phyloP scores from a whole-genome alignment of 768 basidiomycete genomes.

The Dioszegia crocea region DNA sequence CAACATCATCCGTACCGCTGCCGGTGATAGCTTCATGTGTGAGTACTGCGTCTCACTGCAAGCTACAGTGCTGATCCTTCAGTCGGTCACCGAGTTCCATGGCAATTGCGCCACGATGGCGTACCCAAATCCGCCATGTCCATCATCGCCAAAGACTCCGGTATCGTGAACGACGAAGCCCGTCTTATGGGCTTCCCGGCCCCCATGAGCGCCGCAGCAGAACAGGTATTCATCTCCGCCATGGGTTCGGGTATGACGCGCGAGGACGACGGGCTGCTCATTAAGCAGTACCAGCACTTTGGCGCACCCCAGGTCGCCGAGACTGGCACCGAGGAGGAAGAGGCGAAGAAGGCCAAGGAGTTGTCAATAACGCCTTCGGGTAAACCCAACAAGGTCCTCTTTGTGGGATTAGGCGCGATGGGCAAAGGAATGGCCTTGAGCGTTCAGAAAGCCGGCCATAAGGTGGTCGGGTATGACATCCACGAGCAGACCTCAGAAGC shows the following conservation, averaged over 20 bases:
- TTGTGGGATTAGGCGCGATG: constrained; percentile 40
- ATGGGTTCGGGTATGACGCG: constrained; percentile 26
- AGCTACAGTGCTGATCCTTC: background rate
- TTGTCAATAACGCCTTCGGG: constrained; percentile 15
- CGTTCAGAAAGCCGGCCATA: constrained; percentile 24
- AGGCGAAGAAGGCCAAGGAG: constrained; percentile 26
- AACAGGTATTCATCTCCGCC: constrained; percentile 32
- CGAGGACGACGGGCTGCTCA: constrained; percentile 36
- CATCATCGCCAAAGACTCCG: constrained; percentile 41
- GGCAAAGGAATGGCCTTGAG: constrained; percentile 32
- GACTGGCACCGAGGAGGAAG: constrained; percentile 24
- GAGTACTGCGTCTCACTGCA: background rate
- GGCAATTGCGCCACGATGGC: constrained; percentile 33
- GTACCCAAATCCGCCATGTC: constrained; percentile 43
- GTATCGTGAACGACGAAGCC: constrained; percentile 46
- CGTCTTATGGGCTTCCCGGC: constrained; percentile 25
- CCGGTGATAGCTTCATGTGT: constrained; percentile 44
- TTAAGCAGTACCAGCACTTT: constrained; percentile 31
- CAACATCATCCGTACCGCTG: constrained; percentile 25
- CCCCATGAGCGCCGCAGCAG: constrained; percentile 27
- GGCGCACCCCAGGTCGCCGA: constrained; percentile 26
- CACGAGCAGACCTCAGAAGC: background rate
- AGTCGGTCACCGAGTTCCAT: constrained; percentile 37
- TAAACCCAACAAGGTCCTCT: constrained; percentile 24
- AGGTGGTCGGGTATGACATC: constrained; percentile 29